Conservation (phyloP, 1,139 yeast genomes). For the Hemisphaericaspora lyxosophila region DNA sequence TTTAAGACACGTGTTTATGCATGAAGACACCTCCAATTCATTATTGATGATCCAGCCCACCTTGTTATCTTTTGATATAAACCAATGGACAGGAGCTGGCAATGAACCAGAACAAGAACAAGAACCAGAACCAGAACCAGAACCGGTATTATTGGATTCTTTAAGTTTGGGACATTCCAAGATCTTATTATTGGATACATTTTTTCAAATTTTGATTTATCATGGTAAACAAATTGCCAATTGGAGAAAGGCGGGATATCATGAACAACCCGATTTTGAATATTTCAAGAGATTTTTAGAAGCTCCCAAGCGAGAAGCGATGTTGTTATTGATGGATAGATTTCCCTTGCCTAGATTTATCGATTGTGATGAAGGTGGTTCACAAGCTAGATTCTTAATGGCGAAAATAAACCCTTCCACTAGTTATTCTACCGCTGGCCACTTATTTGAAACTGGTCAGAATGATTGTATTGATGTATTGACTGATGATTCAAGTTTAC, state of each 20-base stretch:
- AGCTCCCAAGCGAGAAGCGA: slow-evolving; percentile 67
- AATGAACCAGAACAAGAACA: slow-evolving; percentile 44
- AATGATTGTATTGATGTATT: slow-evolving; percentile 42
- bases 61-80: slow-evolving; percentile 62
- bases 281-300: slow-evolving; percentile 61
- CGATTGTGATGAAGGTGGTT: slow-evolving; percentile 75
- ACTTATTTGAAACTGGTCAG: slow-evolving; percentile 27
- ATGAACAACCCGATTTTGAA: slow-evolving; percentile 62
- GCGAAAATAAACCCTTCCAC: slow-evolving; percentile 75
- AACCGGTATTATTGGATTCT: slow-evolving; percentile 70
- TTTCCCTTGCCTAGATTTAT: slow-evolving; percentile 74
- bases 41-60: slow-evolving; percentile 79
- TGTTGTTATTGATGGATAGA: slow-evolving; percentile 63
- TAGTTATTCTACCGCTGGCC: slow-evolving; percentile 48
- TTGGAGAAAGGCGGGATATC: slow-evolving; percentile 70
- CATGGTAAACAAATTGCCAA: slow-evolving; percentile 69
- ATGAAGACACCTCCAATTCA: slow-evolving; percentile 66
- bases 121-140: slow-evolving; percentile 34
- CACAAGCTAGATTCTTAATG: slow-evolving; percentile 74
- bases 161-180: slow-evolving; percentile 60
- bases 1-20: slow-evolving; percentile 63
- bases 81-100: slow-evolving; percentile 46
- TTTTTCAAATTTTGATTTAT: slow-evolving; percentile 68
- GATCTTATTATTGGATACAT: slow-evolving; percentile 64
- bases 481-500: slow-evolving; percentile 72